Conservation (phyloP, 1,139 yeast genomes). For the Nakaseomyces sp. region DNA sequence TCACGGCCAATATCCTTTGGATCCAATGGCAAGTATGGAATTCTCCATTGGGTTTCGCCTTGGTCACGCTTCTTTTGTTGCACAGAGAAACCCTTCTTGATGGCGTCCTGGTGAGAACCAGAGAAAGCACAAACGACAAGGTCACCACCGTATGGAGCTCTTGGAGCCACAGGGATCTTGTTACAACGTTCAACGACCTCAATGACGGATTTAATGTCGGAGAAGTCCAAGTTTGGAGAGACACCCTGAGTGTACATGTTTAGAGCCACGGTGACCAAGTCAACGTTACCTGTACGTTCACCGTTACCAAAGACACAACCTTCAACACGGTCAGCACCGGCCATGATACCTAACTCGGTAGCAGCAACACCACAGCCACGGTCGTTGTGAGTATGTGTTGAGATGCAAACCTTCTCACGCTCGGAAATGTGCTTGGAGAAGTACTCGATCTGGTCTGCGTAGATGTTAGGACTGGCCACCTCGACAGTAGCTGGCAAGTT, state of each 20-base stretch:
- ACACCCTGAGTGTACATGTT: conserved; percentile 94
- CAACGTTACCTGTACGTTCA: conserved; percentile 97
- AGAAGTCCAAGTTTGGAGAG: conserved; percentile 75
- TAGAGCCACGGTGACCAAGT: conserved; percentile 82
- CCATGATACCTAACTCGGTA: conserved; percentile 87
- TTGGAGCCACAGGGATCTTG: conserved; percentile 84
- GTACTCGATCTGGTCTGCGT: conserved; percentile 94
- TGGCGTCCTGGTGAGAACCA: conserved; percentile 97
- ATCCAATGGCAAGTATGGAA: conserved; percentile 93
- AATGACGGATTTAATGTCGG: conserved; percentile 72
- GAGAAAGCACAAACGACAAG: conserved; percentile 94
- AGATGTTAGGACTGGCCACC: conserved; percentile 85
- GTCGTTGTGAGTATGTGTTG: conserved; percentile 93
- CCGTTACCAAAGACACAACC: conserved; percentile 98
- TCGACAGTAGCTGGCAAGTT: conserved; percentile 98
- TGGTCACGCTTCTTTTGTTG: conserved; percentile 43
- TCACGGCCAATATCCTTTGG: conserved; percentile 95
- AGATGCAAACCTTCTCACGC: conserved; percentile 78
- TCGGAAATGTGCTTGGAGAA: conserved; percentile 69
- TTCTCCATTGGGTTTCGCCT: conserved; percentile 54
- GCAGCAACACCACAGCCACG: conserved; percentile 99
- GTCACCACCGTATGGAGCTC: conserved; percentile 97
- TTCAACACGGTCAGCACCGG: conserved; percentile 97
- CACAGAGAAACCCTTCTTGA: conserved; percentile 81
- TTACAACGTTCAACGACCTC: conserved; percentile 88